These are phyloP conservation scores for Debaryomyces maramus DNA, from an alignment of 805 yeast genomes.

Conservation along the genomic window DNA sequence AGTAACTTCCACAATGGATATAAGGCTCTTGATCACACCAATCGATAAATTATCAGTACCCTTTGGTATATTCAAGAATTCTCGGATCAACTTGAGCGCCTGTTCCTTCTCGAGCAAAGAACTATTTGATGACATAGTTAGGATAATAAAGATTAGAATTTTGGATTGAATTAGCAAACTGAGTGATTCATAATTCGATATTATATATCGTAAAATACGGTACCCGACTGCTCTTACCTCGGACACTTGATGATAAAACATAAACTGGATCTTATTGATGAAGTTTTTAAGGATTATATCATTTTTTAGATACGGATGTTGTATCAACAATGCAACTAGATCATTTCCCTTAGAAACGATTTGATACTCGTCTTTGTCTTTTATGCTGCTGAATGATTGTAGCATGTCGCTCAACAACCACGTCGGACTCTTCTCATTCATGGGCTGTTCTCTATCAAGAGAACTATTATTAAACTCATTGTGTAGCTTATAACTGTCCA, in stretches of 20 bases:
- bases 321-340: constrained; percentile 54
- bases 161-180: constrained; percentile 52
- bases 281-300: constrained; percentile 64
- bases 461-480: neutral
- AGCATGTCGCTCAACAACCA: constrained; percentile 66
- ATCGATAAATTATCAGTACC: constrained; percentile 56
- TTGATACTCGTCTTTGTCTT: constrained; percentile 48
- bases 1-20: constrained; percentile 56
- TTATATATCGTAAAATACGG: constrained; percentile 65
- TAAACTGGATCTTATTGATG: constrained; percentile 55
- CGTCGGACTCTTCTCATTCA: constrained; percentile 33
- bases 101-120: constrained; percentile 67
- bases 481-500: constrained; percentile 2
- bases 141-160: constrained; percentile 61
- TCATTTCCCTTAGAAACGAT: constrained; percentile 65
- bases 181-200: constrained; percentile 56
- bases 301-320: constrained; percentile 58
- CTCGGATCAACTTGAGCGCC: constrained; percentile 69
- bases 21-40: constrained; percentile 67
- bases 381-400: constrained; percentile 51
- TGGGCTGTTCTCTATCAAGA: neutral
- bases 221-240: constrained; percentile 76
- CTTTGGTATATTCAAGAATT: constrained; percentile 50
- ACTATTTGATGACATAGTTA: constrained; percentile 61
- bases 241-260: constrained; percentile 56